Conservation (phyloP, 139 green algal genomes). For the Closterium sp. region DNA sequence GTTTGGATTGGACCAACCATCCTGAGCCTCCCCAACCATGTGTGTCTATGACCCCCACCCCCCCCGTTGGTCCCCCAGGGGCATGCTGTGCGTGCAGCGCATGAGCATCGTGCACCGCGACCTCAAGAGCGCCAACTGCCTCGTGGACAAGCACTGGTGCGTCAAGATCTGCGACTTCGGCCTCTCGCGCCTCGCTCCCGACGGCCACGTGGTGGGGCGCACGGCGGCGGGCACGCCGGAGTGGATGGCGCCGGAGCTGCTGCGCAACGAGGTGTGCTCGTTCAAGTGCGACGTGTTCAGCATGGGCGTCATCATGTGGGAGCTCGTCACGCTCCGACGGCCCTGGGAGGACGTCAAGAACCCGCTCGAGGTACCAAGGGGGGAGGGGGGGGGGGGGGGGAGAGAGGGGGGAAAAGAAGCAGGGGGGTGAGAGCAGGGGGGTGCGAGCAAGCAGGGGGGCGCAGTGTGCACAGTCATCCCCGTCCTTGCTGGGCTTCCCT, state of each 20-base stretch:
- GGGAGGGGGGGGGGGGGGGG: background rate
- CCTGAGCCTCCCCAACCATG: background rate
- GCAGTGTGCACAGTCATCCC: no score
- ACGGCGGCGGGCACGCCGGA: conserved; percentile 37
- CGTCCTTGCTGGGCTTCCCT: no score
- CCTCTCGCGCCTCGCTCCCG: conserved; percentile 28
- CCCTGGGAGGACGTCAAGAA: conserved; percentile 55
- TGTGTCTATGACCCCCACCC: background rate
- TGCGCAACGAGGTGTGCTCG: conserved; percentile 26
- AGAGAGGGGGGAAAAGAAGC: background rate
- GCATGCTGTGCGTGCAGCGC: conserved; percentile 53
- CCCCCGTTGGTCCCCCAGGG: background rate
- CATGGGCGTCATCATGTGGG: conserved; percentile 57
- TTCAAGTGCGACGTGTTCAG: conserved; percentile 48
- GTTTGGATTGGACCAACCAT: no score
- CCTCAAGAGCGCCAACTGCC: conserved; percentile 53
- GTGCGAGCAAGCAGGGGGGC: no score
- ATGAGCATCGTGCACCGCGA: conserved; percentile 53
- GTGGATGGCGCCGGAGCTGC: conserved; percentile 53
- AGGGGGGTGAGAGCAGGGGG: background rate
- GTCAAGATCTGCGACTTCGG: conserved; percentile 53
- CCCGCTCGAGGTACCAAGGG: background rate
- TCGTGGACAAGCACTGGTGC: conserved; percentile 51
- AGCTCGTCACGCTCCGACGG: conserved; percentile 81
- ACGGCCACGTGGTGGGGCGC: background rate